A percentile compares a stretch with the other conserved stretches of the same genome.
These are phyloP conservation scores for Orbilia ellipsospora DNA, from an alignment of 2,329 filamentous ascomycete species.

Conservation along the genomic window DNA sequence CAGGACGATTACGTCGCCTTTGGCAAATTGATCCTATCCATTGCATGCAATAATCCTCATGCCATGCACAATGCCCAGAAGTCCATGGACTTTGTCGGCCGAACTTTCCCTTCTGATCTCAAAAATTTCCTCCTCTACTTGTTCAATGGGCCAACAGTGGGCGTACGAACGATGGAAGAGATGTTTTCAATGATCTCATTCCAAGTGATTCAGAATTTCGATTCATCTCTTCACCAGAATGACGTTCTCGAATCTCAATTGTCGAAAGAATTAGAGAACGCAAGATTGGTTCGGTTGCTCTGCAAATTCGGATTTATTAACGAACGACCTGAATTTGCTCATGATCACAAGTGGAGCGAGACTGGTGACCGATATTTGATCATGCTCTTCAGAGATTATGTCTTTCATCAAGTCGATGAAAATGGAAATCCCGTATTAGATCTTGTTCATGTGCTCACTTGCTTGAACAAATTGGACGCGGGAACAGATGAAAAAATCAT, in stretches of 20 bases:
- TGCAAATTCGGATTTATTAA: conserved; percentile 89
- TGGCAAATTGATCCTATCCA: conserved; percentile 82
- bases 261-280: conserved; percentile 87
- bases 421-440: conserved; percentile 85
- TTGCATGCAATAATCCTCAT: conserved; percentile 76
- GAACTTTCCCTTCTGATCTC: conserved; percentile 80
- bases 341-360: conserved; percentile 84
- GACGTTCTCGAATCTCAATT: conserved; percentile 80
- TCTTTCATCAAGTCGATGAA: conserved; percentile 93
- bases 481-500: conserved; percentile 87
- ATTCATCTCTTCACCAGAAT: conserved; percentile 80
- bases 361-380: conserved; percentile 91
- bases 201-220: conserved; percentile 79
- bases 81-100: conserved; percentile 79
- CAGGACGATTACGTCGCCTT: conserved; percentile 87
- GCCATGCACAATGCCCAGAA: conserved; percentile 73
- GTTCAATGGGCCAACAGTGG: conserved; percentile 72
- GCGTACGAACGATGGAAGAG: conserved; percentile 78
- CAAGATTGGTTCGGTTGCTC: conserved; percentile 79
- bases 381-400: conserved; percentile 95
- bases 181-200: conserved; percentile 82
- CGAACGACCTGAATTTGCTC: conserved; percentile 86
- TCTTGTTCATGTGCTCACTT: conserved; percentile 85
- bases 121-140: conserved; percentile 86
- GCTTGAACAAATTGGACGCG: conserved; percentile 91